Conservation (phyloP, 805 yeast species). For the Barnettozyma sp. region DNA sequence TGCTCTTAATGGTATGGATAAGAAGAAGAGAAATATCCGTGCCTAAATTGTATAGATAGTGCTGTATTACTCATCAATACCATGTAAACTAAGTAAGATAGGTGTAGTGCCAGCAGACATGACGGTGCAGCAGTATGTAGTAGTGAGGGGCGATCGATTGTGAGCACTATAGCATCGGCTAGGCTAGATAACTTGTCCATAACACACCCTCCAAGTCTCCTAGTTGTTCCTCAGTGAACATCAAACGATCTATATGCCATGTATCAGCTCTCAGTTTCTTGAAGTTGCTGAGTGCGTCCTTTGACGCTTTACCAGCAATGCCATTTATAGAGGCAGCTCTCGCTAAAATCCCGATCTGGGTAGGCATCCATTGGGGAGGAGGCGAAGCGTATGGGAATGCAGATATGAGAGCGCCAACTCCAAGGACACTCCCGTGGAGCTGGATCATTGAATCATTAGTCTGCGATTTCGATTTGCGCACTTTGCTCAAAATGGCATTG, state of each 20-base stretch:
- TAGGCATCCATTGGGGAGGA: constrained; percentile 86
- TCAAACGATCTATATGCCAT: constrained; percentile 83
- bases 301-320: constrained; percentile 74
- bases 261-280: constrained; percentile 92
- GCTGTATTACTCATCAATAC: too few species aligned
- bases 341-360: constrained; percentile 60
- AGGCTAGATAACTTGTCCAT: constrained; percentile 88
- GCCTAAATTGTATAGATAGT: constrained; percentile 3
- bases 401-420: constrained; percentile 78
- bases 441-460: constrained; percentile 36
- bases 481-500: constrained; percentile 23
- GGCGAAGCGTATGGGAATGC: constrained; percentile 92
- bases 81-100: too few species aligned
- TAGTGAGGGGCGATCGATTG: too few species aligned
- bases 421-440: constrained; percentile 82
- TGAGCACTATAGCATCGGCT: constrained; percentile 8
- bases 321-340: constrained; percentile 71
- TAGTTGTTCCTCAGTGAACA: constrained; percentile 69
- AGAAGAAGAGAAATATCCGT: constrained; percentile 23
- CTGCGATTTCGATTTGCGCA: constrained; percentile 27
- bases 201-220: constrained; percentile 92
- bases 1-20: constrained; percentile 33
- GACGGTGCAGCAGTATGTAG: too few species aligned
- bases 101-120: too few species aligned
- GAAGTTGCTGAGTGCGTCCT: constrained; percentile 71